Evolutionary conservation across 768 basidiomycete genomes (phyloP), one percentile per base, ranked within the genome.

Genomic region (Mycena floridula): DNA sequence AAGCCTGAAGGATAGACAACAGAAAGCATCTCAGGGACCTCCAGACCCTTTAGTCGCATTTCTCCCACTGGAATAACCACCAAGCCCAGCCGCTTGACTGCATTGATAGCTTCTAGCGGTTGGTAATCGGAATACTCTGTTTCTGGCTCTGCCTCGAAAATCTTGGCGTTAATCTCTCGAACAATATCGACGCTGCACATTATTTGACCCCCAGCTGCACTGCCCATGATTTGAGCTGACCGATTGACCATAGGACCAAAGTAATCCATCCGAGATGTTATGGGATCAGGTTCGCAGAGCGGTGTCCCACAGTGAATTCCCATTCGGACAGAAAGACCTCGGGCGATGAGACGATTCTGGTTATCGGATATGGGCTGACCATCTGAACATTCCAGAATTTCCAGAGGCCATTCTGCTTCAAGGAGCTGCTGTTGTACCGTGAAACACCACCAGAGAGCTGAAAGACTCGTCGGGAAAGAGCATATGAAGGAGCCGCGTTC

Each of bases 401-500:
- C n/a, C n/a, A n/a, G 61, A 2, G 96, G 96, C 96, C 96, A 99
- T 11, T 79, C 65, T 47, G 87, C 82, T 25, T 83, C 69, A 20
- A 98, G 69, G 9, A 99, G 72, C 54, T 87, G 79, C 23, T 82
- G 66, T 60, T 98, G 96, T 15, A 93, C 87, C 24, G 78, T 81
- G 55, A 96, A 70, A 52, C 85, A 85, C 88, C 91, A 99, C 73
- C 91, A 83, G 15, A 97, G 65, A 0, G 91, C 96, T 0, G 88
- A 76, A 2, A 91, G 72, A 11, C 91, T 78, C 2, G n/a, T n/a
- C n/a, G n/a, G n/a, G n/a, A n/a, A n/a, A n/a, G n/a, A n/a, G n/a
- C n/a, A n/a, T n/a, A n/a, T 82, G 88, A 2, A 89, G 88, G 76
- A 99, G 98, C 16, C 94, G 91, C 42, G 92, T 92, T 89, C 97